Evolutionary conservation across 2,329 filamentous ascomycete species (phyloP).

Genomic region (Plenodomus lindquistii): DNA sequence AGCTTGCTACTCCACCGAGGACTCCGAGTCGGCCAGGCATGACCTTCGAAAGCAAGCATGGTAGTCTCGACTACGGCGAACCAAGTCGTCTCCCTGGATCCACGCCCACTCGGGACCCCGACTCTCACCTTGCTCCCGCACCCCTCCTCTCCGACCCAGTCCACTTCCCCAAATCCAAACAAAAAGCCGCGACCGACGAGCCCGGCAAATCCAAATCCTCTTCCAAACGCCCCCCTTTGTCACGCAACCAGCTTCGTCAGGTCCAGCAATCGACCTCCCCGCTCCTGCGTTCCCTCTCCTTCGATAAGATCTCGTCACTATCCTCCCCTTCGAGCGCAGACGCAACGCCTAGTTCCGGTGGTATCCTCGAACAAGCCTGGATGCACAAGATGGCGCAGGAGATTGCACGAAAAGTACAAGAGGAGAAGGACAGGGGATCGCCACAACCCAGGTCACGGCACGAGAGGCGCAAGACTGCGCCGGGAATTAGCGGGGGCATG

Average conservation of each 20-base stretch:
- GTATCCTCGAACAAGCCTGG: conserved; percentile 79
- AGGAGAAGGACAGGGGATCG: conserved; percentile 66
- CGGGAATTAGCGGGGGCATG: conserved; percentile 13
- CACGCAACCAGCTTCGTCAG: conserved; percentile 34
- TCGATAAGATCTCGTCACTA: conserved; percentile 34
- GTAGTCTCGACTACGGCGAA: conserved; percentile 28
- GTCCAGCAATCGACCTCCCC: conserved; percentile 40
- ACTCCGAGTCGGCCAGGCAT: conserved; percentile 28
- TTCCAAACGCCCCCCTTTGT: conserved; percentile 34
- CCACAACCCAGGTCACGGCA: conserved; percentile 3
- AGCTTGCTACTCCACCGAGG: conserved; percentile 36
- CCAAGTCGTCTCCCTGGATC: conserved; percentile 28
- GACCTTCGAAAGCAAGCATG: conserved; percentile 29
- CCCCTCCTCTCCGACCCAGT: conserved; percentile 31
- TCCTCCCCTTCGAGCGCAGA: conserved; percentile 32
- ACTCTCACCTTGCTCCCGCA: conserved; percentile 30
- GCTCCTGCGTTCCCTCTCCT: conserved; percentile 41
- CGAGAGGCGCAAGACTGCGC: conserved; percentile 8
- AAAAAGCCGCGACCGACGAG: conserved; percentile 12
- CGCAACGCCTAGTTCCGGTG: conserved; percentile 37
- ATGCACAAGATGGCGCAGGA: conserved; percentile 93
- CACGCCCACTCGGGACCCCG: conserved; percentile 4
- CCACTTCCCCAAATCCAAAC: conserved; percentile 26
- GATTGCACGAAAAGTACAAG: conserved; percentile 83
- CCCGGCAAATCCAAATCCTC: conserved; percentile 13